Conservation (phyloP, 176 grass and related monocot genomes). For the Phyllostachys edulis region DNA sequence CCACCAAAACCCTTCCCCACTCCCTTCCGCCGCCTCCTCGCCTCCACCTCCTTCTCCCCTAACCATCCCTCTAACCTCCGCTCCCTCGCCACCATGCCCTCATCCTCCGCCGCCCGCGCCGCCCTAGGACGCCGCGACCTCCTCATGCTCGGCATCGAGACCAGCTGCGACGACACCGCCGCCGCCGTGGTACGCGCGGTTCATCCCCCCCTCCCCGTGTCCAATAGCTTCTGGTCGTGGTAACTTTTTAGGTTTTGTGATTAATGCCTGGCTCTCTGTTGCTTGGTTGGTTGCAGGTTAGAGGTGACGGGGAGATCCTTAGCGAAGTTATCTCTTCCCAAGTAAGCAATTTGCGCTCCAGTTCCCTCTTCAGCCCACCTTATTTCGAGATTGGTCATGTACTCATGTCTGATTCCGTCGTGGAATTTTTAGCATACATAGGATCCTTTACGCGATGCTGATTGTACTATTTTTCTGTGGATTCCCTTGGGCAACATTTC, state of each 20-base stretch:
- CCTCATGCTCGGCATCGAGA: conserved; percentile 91
- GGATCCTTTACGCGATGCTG: background rate
- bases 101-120: background rate
- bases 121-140: conserved; percentile 29
- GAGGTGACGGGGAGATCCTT: conserved; percentile 76
- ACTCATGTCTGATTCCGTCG: background rate
- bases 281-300: conserved; percentile 55
- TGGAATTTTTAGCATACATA: background rate
- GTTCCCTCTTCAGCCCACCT: background rate
- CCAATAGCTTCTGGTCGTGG: background rate
- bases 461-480: background rate
- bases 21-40: conserved; percentile 7
- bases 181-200: conserved; percentile 56
- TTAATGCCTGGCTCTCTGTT: background rate
- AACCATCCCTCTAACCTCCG: background rate
- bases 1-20: background rate
- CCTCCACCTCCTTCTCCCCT: background rate
- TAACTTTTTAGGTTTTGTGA: conserved; percentile 7
- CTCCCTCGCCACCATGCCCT: conserved; percentile 25
- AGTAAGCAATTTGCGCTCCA: conserved; percentile 33
- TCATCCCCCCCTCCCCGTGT: background rate
- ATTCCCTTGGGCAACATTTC: conserved; percentile 1
- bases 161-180: conserved; percentile 91
- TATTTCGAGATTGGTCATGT: background rate
- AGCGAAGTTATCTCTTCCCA: conserved; percentile 90